A percentile compares a stretch with the other conserved stretches of the same genome.
These are phyloP conservation scores for Pythium grandisporangium DNA, from an alignment of 352 stramenopile genomes.

Conservation along the genomic window DNA sequence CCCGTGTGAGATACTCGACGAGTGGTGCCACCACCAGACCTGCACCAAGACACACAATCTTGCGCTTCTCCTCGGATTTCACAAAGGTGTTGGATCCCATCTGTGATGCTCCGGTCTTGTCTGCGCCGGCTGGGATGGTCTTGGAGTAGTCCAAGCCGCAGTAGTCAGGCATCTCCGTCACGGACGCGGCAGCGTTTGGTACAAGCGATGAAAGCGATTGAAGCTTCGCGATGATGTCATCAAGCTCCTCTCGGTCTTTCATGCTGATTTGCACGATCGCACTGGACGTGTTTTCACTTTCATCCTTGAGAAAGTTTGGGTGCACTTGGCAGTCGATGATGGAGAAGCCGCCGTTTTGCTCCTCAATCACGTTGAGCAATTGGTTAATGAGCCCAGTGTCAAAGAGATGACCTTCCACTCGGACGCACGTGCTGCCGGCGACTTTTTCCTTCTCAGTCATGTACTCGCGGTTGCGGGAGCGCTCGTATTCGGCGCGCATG, in stretches of 20 bases:
- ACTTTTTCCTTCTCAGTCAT: slow-evolving; percentile 61
- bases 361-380: slow-evolving; percentile 91
- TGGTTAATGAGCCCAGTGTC: slow-evolving; percentile 95
- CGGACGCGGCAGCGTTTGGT: slow-evolving; percentile 71
- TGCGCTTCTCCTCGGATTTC: slow-evolving; percentile 55
- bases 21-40: slow-evolving; percentile 79
- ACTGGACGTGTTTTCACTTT: slow-evolving; percentile 41
- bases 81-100: slow-evolving; percentile 17
- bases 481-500: slow-evolving; percentile 80
- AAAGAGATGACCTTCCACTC: slow-evolving; percentile 92
- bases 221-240: slow-evolving; percentile 84
- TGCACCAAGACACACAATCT: slow-evolving; percentile 82
- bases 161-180: slow-evolving; percentile 75
- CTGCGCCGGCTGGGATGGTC: slow-evolving; percentile 29
- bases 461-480: slow-evolving; percentile 56
- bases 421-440: slow-evolving; percentile 68
- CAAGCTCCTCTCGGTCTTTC: slow-evolving; percentile 58
- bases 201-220: slow-evolving; percentile 75
- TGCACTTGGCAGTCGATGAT: slow-evolving; percentile 89
- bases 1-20: slow-evolving; percentile 79
- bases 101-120: slow-evolving; percentile 44
- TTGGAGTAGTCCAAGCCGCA: slow-evolving; percentile 74
- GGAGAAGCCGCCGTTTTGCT: slow-evolving; percentile 81
- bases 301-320: slow-evolving; percentile 47
- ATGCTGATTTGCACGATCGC: slow-evolving; percentile 81